Conservation (phyloP, 441 rosid genomes). For the Adansonia rubrostipa region DNA sequence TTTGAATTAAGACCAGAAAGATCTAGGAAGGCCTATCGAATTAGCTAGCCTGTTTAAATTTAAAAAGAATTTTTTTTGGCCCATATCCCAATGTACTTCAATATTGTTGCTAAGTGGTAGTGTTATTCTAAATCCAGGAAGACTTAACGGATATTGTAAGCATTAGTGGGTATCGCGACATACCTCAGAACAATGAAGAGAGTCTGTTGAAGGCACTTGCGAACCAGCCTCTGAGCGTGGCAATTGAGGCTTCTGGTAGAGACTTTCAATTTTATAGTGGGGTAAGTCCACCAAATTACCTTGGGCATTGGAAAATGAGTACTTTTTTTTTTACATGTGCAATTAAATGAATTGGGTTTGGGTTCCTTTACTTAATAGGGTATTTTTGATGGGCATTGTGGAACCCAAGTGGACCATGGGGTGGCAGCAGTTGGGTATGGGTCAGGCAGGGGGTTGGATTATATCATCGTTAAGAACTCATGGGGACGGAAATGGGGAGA, state of each 20-base stretch:
- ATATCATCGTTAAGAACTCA: slow-evolving; percentile 62
- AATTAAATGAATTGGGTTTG: no score
- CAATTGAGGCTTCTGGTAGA: slow-evolving; percentile 38
- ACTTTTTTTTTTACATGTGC: no score
- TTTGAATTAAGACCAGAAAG: neutral
- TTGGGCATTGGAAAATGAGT: no score
- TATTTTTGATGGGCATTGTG: slow-evolving; percentile 60
- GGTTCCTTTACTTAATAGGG: slow-evolving; percentile 27
- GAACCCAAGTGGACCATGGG: slow-evolving; percentile 60
- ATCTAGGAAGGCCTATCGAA: neutral
- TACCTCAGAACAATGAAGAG: slow-evolving; percentile 56
- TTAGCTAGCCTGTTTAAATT: neutral
- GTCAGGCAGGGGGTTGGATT: slow-evolving; percentile 52
- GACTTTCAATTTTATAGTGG: slow-evolving; percentile 63
- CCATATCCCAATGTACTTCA: no score
- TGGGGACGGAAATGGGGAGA: slow-evolving; percentile 71
- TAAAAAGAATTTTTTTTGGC: neutral
- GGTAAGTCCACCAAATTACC: slow-evolving; percentile 33
- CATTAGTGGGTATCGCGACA: slow-evolving; percentile 59
- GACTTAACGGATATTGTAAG: slow-evolving; percentile 35
- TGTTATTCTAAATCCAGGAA: slow-evolving; percentile 6
- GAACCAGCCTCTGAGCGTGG: slow-evolving; percentile 67
- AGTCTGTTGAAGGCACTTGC: slow-evolving; percentile 63
- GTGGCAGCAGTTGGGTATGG: slow-evolving; percentile 74
- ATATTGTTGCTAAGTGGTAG: no score